Percentiles rank a stretch among this genome's conserved stretches.
phyloP scores from a whole-genome alignment of 208 protist genomes.

The Wallacemonas sp. region DNA sequence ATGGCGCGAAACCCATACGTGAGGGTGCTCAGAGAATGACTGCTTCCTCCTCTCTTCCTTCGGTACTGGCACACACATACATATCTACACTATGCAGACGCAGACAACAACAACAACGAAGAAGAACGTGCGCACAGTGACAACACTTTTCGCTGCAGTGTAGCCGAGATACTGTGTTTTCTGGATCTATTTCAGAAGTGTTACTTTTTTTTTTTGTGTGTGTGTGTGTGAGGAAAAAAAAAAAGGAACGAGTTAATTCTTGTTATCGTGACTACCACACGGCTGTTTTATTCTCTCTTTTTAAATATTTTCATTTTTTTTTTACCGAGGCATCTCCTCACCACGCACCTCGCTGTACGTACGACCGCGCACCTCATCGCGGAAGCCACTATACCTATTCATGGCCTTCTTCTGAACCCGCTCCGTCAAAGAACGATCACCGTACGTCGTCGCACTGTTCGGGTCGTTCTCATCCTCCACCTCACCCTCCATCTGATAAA shows the following conservation, averaged over 20 bases:
- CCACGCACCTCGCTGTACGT: conserved; percentile 79
- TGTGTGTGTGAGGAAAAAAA: neutral
- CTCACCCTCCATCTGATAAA: conserved; percentile 86
- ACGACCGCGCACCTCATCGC: conserved; percentile 77
- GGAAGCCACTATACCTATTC: conserved; percentile 86
- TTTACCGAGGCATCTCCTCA: conserved; percentile 66
- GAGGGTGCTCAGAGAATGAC: too few species aligned
- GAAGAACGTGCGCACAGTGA: too few species aligned
- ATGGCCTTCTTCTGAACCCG: conserved; percentile 91
- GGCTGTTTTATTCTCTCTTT: conserved; percentile 7
- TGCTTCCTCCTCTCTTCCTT: too few species aligned
- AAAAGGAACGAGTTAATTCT: conserved; percentile 7
- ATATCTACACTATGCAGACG: too few species aligned
- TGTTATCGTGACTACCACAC: too few species aligned
- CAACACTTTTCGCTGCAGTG: too few species aligned
- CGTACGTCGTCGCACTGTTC: conserved; percentile 85
- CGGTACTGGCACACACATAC: too few species aligned
- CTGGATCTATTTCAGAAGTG: too few species aligned
- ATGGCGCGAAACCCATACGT: too few species aligned
- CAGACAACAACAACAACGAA: too few species aligned
- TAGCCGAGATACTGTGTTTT: too few species aligned
- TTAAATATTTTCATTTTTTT: conserved; percentile 3
- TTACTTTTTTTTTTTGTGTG: neutral
- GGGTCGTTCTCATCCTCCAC: conserved; percentile 91
- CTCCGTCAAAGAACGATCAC: conserved; percentile 75